These are phyloP conservation scores for Aurantiochytrium sp. DNA, from an alignment of 108 stramenopile genomes.

Conservation along the genomic window DNA sequence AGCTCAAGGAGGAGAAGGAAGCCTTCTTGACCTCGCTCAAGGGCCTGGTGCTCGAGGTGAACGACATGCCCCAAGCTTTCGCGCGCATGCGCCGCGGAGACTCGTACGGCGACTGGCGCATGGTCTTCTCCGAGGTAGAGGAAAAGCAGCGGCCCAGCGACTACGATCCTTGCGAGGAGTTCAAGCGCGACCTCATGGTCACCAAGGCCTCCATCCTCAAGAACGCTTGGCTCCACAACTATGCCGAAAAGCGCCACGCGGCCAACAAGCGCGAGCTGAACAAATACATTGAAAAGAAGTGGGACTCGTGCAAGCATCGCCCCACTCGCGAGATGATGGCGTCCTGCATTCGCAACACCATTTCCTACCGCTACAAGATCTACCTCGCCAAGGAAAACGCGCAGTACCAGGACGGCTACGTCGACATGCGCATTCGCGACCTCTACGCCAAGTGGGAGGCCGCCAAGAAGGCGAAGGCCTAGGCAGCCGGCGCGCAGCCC, in stretches of 20 bases:
- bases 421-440: slow-evolving; percentile 22
- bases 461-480: neutral
- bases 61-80: slow-evolving; percentile 6
- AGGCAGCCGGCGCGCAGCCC: neutral
- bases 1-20: slow-evolving; percentile 31
- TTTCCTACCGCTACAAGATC: slow-evolving; percentile 33
- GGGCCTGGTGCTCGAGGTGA: neutral
- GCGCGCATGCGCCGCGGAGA: slow-evolving; percentile 30
- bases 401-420: slow-evolving; percentile 28
- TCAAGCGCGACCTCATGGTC: neutral
- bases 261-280: slow-evolving; percentile 30
- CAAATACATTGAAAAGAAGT: slow-evolving; percentile 31
- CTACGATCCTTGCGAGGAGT: slow-evolving; percentile 22
- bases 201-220: neutral
- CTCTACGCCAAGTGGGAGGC: slow-evolving; percentile 25
- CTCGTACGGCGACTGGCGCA: neutral
- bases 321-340: slow-evolving; percentile 32
- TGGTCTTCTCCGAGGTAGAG: slow-evolving; percentile 3
- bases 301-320: slow-evolving; percentile 21
- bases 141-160: neutral
- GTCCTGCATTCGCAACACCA: slow-evolving; percentile 1
- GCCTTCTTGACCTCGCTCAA: neutral
- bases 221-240: slow-evolving; percentile 29
- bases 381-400: slow-evolving; percentile 27
- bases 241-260: slow-evolving; percentile 26